phyloP scores from a whole-genome alignment of 108 stramenopile species.

The Aurantiochytrium sp. region DNA sequence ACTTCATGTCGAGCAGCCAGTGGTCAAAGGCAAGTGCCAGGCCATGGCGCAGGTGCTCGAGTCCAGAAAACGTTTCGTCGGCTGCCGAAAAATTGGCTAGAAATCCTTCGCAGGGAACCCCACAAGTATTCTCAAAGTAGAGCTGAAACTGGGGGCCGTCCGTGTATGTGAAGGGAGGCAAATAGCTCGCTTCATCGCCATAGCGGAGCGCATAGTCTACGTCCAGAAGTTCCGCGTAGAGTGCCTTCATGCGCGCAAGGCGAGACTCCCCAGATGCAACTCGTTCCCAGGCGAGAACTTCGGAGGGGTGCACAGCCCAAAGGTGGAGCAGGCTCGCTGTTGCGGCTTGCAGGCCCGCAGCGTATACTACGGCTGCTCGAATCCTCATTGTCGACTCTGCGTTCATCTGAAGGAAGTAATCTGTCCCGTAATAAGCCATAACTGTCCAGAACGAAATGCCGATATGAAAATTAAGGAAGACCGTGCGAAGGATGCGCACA shows the following conservation, averaged over 20 bases:
- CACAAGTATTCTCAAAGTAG: neutral
- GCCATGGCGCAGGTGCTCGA: neutral
- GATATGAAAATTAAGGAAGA: neutral
- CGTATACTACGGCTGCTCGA: neutral
- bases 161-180: neutral
- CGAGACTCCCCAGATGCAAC: neutral
- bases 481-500: neutral
- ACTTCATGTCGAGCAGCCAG: neutral
- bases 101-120: neutral
- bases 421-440: neutral
- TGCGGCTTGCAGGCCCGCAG: neutral
- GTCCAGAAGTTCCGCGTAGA: neutral
- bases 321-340: neutral
- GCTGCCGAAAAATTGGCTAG: neutral
- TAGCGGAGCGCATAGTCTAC: neutral
- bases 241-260: neutral
- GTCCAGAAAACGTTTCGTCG: neutral
- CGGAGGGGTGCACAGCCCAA: neutral
- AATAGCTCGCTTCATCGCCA: neutral
- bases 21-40: neutral
- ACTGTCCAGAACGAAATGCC: neutral
- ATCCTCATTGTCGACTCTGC: neutral
- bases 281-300: neutral
- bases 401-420: neutral
- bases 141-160: neutral